Evolutionary conservation across 176 grass and related monocot species (phyloP), one percentile per base, ranked within the genome.

Genomic region (Calamus simplicifolius): DNA sequence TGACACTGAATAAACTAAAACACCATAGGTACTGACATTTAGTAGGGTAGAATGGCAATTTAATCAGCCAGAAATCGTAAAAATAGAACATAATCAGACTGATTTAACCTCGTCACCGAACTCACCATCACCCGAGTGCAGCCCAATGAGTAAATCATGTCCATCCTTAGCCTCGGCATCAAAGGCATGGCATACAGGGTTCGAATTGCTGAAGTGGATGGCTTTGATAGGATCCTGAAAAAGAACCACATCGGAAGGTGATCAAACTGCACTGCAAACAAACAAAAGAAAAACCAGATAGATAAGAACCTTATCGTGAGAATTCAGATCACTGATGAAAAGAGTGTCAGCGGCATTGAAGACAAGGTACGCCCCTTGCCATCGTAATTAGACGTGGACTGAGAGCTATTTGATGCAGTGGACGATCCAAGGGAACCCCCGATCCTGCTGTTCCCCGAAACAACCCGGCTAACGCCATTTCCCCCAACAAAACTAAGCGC

Each of bases 281-380:
- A 79, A 75, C 35, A 73, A 16, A 63, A 28, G 6, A 60, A 18
- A 58, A 78, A 30, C 43, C 18, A 67, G 57, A 49, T 16, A 62
- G 66, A 35, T 52, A 59, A 59, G 63, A 83, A 98, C 94, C 75
- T 89, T 92, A 48, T 89, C 81, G 28, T 85, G 84, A 5, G 94
- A 86, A 77, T 89, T 89, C 79, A 93, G 88, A 73, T 98, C 88
- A 29, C 94, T 93, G 29, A 98, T 72, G 67, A 93, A 98, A 48
- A 93, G 66, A 5, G 81, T 89, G 56, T 93, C 79, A 0, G 81
- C 81, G 15, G 74, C 79, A 75, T 85, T 98, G 72, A 86, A 98
- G 59, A 93, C 78, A 73, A 98, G 89, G 71, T 93, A 93, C 0
- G 81, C 64, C 26, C 94, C 69, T 79, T 93, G 35, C 78, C 94